Conservation (phyloP, 306 rosid genomes). For the Ceratonia siliqua region DNA sequence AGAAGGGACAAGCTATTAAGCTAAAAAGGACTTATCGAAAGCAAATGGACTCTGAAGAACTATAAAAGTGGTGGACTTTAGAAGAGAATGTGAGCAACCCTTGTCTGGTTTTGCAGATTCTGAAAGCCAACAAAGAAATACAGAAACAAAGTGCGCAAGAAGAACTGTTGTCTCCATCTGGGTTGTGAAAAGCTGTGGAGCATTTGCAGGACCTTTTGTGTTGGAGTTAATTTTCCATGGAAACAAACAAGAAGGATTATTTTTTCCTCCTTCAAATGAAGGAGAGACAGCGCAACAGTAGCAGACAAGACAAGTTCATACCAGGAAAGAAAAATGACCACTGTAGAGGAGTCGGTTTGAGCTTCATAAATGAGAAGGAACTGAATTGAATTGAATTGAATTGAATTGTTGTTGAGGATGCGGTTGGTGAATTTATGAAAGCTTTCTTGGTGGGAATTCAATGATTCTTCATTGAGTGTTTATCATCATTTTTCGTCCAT, state of each 20-base stretch:
- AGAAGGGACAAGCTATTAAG: not conserved
- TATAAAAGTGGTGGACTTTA: constrained; percentile 30
- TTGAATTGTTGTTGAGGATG: constrained; percentile 23
- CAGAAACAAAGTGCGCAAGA: constrained; percentile 36
- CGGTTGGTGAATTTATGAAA: constrained; percentile 65
- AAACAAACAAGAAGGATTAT: no score
- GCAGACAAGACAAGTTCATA: not conserved
- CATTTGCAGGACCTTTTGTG: constrained; percentile 30
- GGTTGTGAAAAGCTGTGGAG: constrained; percentile 33
- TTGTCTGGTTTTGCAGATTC: constrained; percentile 49
- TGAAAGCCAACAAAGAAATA: constrained; percentile 43
- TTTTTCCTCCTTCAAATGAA: no score
- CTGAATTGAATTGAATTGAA: constrained; percentile 21
- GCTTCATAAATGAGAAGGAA: constrained; percentile 54
- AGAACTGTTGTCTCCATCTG: constrained; percentile 30
- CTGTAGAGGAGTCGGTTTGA: not conserved
- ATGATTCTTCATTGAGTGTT: constrained; percentile 57
- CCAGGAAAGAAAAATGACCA: constrained; percentile 21
- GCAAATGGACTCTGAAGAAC: constrained; percentile 20
- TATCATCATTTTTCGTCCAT: constrained; percentile 16
- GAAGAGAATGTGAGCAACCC: constrained; percentile 54
- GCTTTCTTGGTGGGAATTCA: constrained; percentile 64
- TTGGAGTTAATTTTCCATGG: no score
- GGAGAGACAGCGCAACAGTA: no score
- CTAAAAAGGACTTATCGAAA: no score